Percentiles rank a stretch among this genome's conserved stretches.
phyloP scores from a whole-genome alignment of 2,329 filamentous ascomycete species.

The Truncatella angustata region DNA sequence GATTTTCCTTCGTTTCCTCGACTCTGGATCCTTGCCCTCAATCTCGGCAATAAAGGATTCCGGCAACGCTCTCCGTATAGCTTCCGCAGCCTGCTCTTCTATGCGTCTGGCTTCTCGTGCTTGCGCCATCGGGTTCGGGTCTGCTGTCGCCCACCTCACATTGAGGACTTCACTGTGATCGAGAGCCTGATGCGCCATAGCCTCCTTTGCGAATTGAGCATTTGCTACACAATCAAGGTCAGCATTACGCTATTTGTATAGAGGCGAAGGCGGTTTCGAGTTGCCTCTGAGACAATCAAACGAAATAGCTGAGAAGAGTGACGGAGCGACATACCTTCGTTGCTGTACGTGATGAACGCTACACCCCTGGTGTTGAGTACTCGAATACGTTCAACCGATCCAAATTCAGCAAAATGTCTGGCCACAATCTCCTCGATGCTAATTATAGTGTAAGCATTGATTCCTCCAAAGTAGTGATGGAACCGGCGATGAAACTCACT shows the following conservation, averaged over 20 bases:
- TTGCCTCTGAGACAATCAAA: too few relatives aligned
- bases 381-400: slow-evolving; percentile 81
- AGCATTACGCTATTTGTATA: not conserved
- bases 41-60: slow-evolving; percentile 91
- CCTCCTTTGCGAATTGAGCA: slow-evolving; percentile 87
- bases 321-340: too few relatives aligned
- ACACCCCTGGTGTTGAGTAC: slow-evolving; percentile 89
- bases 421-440: slow-evolving; percentile 95
- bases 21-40: slow-evolving; percentile 84
- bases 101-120: slow-evolving; percentile 85
- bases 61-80: slow-evolving; percentile 82
- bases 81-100: slow-evolving; percentile 95
- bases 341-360: slow-evolving; percentile 90
- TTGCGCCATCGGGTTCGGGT: slow-evolving; percentile 93
- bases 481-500: too few relatives aligned
- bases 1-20: slow-evolving; percentile 82
- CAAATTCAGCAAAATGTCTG: slow-evolving; percentile 96
- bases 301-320: too few relatives aligned
- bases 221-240: too few relatives aligned
- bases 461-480: too few relatives aligned
- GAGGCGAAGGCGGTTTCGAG: too few relatives aligned
- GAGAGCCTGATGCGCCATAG: slow-evolving; percentile 91
- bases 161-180: slow-evolving; percentile 93
- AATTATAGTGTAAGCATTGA: too few relatives aligned
- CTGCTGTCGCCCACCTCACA: slow-evolving; percentile 93